Conservation (phyloP, 495 filamentous ascomycete species). For the Apodospora peruviana region DNA sequence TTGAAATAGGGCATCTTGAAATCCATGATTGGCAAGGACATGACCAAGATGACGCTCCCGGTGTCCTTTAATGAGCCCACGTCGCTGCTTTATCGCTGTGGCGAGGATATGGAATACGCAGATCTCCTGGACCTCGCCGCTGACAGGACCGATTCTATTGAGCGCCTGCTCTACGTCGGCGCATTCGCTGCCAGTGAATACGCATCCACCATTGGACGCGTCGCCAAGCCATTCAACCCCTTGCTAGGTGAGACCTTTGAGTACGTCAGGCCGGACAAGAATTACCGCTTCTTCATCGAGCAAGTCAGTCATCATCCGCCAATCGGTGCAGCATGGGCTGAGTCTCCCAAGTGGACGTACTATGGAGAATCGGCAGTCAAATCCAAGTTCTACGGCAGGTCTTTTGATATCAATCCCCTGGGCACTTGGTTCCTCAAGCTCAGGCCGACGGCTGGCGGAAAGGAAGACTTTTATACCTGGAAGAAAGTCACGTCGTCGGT, state of each 20-base stretch:
- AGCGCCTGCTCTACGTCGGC: constrained; percentile 93
- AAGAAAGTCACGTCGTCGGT: constrained; percentile 99
- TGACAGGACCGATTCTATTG: constrained; percentile 76
- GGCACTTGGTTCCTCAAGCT: constrained; percentile 96
- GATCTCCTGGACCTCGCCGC: constrained; percentile 89
- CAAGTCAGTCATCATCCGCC: constrained; percentile 98
- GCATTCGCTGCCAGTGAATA: constrained; percentile 95
- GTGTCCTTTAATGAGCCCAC: constrained; percentile 99
- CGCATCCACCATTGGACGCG: constrained; percentile 90
- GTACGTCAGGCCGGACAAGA: constrained; percentile 90
- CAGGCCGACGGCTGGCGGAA: constrained; percentile 66
- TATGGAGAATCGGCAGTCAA: constrained; percentile 96
- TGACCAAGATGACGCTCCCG: constrained; percentile 98
- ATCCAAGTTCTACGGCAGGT: constrained; percentile 96
- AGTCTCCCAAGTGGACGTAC: constrained; percentile 93
- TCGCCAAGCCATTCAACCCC: constrained; percentile 97
- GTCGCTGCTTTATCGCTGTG: constrained; percentile 89
- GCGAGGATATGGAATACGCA: constrained; percentile 96
- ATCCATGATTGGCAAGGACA: constrained; percentile 99
- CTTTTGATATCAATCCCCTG: constrained; percentile 92
- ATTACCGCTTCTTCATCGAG: constrained; percentile 96
- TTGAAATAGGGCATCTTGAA: constrained; percentile 79
- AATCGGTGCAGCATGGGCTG: constrained; percentile 88
- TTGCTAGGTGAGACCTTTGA: constrained; percentile 95
- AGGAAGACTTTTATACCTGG: constrained; percentile 93